Evolutionary conservation across 2,329 filamentous ascomycete genomes (phyloP).

Genomic region (Neofusicoccum kwambonambiense): DNA sequence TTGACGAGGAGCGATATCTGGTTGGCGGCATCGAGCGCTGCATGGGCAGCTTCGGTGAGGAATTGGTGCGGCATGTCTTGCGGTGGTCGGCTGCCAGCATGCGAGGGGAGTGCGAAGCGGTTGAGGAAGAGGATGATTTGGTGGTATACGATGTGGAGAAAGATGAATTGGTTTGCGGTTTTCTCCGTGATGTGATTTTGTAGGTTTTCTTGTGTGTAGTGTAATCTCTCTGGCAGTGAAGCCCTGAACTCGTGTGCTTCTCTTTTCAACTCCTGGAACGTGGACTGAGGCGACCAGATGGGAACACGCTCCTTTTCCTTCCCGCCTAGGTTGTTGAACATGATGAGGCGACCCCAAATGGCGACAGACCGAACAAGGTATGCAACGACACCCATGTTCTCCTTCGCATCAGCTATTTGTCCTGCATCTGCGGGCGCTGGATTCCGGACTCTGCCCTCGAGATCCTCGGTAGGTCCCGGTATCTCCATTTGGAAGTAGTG

Average conservation of each 20-base stretch:
- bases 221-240: conserved; percentile 67
- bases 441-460: conserved; percentile 69
- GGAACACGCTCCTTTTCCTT: conserved; percentile 73
- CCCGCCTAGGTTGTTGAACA: conserved; percentile 86
- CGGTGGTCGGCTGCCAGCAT: conserved; percentile 62
- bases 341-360: conserved; percentile 85
- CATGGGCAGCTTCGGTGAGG: conserved; percentile 69
- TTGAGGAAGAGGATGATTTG: conserved; percentile 90
- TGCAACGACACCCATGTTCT: conserved; percentile 92
- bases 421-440: conserved; percentile 62
- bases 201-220: conserved; percentile 78
- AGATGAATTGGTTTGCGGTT: conserved; percentile 87
- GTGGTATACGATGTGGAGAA: conserved; percentile 85
- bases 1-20: conserved; percentile 81
- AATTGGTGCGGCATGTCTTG: conserved; percentile 76
- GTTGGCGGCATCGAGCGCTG: conserved; percentile 80
- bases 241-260: conserved; percentile 70
- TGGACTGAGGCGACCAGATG: conserved; percentile 81
- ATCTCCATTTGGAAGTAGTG: conserved; percentile 89
- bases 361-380: conserved; percentile 84
- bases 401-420: conserved; percentile 63
- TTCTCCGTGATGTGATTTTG: conserved; percentile 80
- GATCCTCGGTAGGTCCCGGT: conserved; percentile 78
- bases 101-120: conserved; percentile 74
- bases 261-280: conserved; percentile 67